A percentile compares a stretch with the other conserved stretches of the same genome.
These are phyloP conservation scores for Amanita pallidorosea DNA, from an alignment of 768 basidiomycete genomes.

Conservation along the genomic window DNA sequence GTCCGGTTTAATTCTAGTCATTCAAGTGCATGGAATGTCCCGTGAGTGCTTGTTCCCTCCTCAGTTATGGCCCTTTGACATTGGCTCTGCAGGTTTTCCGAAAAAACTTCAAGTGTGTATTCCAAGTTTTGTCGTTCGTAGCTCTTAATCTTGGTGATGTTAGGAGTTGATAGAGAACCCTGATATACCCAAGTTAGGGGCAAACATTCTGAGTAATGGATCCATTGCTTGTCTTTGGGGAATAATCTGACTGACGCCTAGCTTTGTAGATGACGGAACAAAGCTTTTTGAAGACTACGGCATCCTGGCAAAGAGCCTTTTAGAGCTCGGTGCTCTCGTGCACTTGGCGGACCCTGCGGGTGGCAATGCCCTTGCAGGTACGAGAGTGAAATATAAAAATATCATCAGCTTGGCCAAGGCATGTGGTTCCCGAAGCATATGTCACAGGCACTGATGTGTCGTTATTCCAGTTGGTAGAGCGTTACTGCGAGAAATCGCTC, in stretches of 20 bases:
- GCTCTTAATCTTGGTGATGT: neutral
- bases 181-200: slow-evolving; percentile 19
- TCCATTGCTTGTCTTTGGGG: neutral
- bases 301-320: slow-evolving; percentile 20
- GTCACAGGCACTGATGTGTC: neutral
- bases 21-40: slow-evolving; percentile 19
- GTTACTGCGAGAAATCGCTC: slow-evolving; percentile 20
- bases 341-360: slow-evolving; percentile 17
- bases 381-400: slow-evolving; percentile 12
- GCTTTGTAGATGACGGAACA: slow-evolving; percentile 21
- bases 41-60: slow-evolving; percentile 11
- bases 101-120: slow-evolving; percentile 14
- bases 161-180: slow-evolving; percentile 22
- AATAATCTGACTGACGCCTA: neutral
- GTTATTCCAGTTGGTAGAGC: slow-evolving; percentile 17
- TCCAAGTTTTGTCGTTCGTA: no score
- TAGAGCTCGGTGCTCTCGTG: slow-evolving; percentile 25
- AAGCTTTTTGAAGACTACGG: slow-evolving; percentile 29
- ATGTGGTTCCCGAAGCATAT: slow-evolving; percentile 1
- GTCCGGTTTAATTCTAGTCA: slow-evolving; percentile 19
- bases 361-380: neutral
- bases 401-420: slow-evolving; percentile 23
- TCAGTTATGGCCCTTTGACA: neutral
- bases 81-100: slow-evolving; percentile 17
- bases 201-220: slow-evolving; percentile 19